Evolutionary conservation across 2,329 filamentous ascomycete genomes (phyloP).

Genomic region (Hymenoscyphus linearis): DNA sequence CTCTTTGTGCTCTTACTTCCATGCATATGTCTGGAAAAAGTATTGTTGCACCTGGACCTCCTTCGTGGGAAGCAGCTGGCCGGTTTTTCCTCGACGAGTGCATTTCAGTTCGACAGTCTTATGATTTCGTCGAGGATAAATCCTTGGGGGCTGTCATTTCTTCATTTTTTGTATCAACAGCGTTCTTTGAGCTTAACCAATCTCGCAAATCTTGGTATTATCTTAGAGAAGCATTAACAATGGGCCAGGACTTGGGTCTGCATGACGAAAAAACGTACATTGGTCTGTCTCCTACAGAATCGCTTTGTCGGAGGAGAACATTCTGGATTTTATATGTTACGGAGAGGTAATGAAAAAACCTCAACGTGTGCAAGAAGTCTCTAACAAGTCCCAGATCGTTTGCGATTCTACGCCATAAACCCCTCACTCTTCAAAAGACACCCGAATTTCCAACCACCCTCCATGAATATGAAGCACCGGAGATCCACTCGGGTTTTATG

Average conservation of each 20-base stretch:
- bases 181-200: constrained; percentile 56
- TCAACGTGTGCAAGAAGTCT: neutral
- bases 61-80: constrained; percentile 45
- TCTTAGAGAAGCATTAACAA: constrained; percentile 54
- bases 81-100: constrained; percentile 54
- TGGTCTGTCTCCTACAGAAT: constrained; percentile 43
- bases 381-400: constrained; percentile 44
- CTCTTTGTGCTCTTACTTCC: constrained; percentile 52
- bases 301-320: constrained; percentile 48
- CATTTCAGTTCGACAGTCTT: constrained; percentile 48
- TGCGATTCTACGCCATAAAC: constrained; percentile 58
- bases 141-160: constrained; percentile 53
- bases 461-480: constrained; percentile 46
- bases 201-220: constrained; percentile 56
- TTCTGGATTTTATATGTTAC: constrained; percentile 61
- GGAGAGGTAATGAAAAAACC: constrained; percentile 42
- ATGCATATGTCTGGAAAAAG: constrained; percentile 45
- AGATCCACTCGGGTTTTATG: constrained; percentile 52
- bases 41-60: constrained; percentile 34
- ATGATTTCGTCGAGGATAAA: constrained; percentile 52
- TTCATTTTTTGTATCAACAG: constrained; percentile 56
- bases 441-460: constrained; percentile 49
- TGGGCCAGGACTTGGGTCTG: constrained; percentile 53
- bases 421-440: constrained; percentile 55
- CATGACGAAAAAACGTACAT: constrained; percentile 53